These are phyloP conservation scores for Populus davidiana DNA, from an alignment of 345 rosid species.

Conservation along the genomic window DNA sequence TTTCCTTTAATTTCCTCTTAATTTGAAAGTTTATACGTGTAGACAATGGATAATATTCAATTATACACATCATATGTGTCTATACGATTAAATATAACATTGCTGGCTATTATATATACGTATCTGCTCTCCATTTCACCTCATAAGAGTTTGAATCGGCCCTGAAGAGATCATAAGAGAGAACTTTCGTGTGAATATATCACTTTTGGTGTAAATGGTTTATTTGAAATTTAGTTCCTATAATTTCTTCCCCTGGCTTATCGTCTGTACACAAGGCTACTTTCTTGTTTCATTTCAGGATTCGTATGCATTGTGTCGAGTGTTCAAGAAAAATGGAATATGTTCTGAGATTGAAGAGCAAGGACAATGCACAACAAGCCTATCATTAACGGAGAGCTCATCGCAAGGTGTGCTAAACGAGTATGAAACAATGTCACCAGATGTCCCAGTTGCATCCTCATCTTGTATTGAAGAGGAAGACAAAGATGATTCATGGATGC, in stretches of 20 bases:
- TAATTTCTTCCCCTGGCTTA: background rate
- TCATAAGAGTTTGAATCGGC: too few species aligned
- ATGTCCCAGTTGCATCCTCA: constrained; percentile 49
- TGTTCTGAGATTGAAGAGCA: constrained; percentile 67
- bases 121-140: too few species aligned
- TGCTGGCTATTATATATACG: too few species aligned
- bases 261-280: background rate
- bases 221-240: background rate
- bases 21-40: background rate
- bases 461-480: constrained; percentile 62
- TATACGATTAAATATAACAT: too few species aligned
- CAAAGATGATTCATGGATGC: constrained; percentile 98
- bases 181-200: background rate
- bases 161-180: too few species aligned
- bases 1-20: background rate
- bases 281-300: constrained; percentile 43
- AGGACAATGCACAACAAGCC: constrained; percentile 40
- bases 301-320: constrained; percentile 85
- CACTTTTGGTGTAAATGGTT: too few species aligned
- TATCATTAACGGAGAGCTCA: constrained; percentile 44
- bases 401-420: constrained; percentile 29
- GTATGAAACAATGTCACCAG: constrained; percentile 72
- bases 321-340: constrained; percentile 87
- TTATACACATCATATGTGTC: too few species aligned
- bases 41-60: background rate